These are phyloP conservation scores for Kuraishia cidri DNA, from an alignment of 805 yeast species.

Conservation along the genomic window DNA sequence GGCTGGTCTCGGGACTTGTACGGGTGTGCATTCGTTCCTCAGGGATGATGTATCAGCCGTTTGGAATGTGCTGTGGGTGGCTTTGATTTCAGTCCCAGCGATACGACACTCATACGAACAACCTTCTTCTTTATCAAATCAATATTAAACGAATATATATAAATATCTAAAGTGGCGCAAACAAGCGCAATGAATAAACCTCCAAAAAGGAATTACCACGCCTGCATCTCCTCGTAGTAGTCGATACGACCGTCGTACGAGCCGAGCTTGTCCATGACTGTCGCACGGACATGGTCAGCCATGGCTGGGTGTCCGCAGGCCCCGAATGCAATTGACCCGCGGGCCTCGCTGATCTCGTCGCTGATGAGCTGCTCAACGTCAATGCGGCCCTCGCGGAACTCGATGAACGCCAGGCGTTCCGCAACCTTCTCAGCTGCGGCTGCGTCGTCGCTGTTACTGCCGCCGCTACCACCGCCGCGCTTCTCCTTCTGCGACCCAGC, in stretches of 20 bases:
- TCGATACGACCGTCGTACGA: conserved; percentile 11
- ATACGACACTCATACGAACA: too few species aligned
- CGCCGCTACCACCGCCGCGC: background rate
- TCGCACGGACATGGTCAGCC: conserved; percentile 31
- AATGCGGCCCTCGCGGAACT: conserved; percentile 37
- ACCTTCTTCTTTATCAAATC: too few species aligned
- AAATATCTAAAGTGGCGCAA: too few species aligned
- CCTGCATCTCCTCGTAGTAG: conserved; percentile 24
- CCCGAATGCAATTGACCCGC: conserved; percentile 31
- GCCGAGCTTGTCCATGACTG: conserved; percentile 11
- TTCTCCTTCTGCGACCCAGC: background rate
- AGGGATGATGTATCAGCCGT: too few species aligned
- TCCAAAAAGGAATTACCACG: too few species aligned
- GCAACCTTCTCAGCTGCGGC: too few species aligned
- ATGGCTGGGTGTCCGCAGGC: conserved; percentile 40
- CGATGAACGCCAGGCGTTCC: conserved; percentile 23
- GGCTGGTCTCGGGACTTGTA: too few species aligned
- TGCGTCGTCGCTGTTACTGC: background rate
- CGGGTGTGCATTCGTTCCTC: too few species aligned
- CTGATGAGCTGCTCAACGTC: conserved; percentile 22
- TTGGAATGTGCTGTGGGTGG: too few species aligned
- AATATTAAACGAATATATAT: too few species aligned
- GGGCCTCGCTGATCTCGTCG: conserved; percentile 24
- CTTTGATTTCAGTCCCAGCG: too few species aligned
- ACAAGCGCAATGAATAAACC: too few species aligned